phyloP scores from a whole-genome alignment of 768 basidiomycete species.

The Rickenella mellea region DNA sequence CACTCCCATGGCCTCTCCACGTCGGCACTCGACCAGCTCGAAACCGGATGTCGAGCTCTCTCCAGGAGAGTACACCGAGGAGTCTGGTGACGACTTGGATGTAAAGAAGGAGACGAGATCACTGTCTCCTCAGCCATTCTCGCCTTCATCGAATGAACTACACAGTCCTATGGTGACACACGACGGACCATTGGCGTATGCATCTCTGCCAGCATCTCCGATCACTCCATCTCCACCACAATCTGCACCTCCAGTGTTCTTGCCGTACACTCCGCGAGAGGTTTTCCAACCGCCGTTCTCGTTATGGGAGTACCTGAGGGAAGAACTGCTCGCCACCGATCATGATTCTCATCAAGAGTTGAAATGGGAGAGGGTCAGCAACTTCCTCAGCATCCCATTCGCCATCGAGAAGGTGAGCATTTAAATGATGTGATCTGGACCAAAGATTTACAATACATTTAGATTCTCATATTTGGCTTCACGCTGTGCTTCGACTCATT shows the following conservation, averaged over 20 bases:
- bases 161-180: background rate
- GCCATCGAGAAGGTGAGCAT: slow-evolving; percentile 84
- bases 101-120: background rate
- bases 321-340: slow-evolving; percentile 86
- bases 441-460: background rate
- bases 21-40: background rate
- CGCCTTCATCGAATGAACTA: too few species aligned
- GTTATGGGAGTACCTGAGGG: slow-evolving; percentile 85
- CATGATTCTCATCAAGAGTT: slow-evolving; percentile 90
- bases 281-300: slow-evolving; percentile 51
- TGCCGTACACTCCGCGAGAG: slow-evolving; percentile 9
- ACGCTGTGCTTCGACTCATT: slow-evolving; percentile 94
- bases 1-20: slow-evolving; percentile 1
- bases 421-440: background rate
- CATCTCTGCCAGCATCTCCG: slow-evolving; percentile 2
- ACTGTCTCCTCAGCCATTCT: background rate
- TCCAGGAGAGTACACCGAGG: background rate
- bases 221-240: slow-evolving; percentile 9
- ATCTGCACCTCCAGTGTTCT: background rate
- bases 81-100: background rate
- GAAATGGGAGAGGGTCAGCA: slow-evolving; percentile 94
- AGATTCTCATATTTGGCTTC: slow-evolving; percentile 91
- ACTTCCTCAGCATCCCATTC: slow-evolving; percentile 86
- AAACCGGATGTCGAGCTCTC: background rate
- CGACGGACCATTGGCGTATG: background rate